Evolutionary conservation across 2,329 filamentous ascomycete genomes (phyloP), one percentile per base, ranked within the genome.

Genomic region (Parafenestella ontariensis): DNA sequence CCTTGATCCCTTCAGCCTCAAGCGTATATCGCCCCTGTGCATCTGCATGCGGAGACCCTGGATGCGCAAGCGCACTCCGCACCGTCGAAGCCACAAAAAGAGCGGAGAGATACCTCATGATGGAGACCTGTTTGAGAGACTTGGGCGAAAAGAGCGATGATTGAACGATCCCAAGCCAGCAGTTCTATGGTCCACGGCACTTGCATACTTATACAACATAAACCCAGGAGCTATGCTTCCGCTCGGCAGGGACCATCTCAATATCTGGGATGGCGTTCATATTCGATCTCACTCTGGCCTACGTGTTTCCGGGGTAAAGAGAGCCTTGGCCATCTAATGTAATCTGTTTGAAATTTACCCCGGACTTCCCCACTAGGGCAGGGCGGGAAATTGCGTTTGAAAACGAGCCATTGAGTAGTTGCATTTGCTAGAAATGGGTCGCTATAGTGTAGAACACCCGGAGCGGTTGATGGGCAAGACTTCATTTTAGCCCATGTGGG

Each of bases 1-100:
- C 70, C 51, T 58, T 64, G 44, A 73, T 73, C 18, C 70, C 70
- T 23, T 62, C 54, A 7, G 70, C 69, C 44, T 68, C 60, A 23
- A 73, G 53, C 15, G 70, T 73, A 34, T 72, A 73, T 45, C 59
- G 64, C 11, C 70, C 70, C 18, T 58, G 44, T 8, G 61, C 54
- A 54, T 72, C 69, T 33, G 64, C 58, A 46, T 58, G 61, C 13
- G 68, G 66, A 23, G 49, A 43, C 11, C 49, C 57, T 47, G 54
- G 54, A 7, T 53, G 39, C 23, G 55, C 54, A 34, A 61, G 34
- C 21, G 42, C 60, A 39, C 49, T 34, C 29, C 33, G 56, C 26
- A 58, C 56, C 13, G 62, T 54, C 17, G 63, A 62, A 34, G 59
- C 59, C 21, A 58, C 61, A 31, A 71, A 52, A 34, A 65, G 37